A percentile compares a stretch with the other conserved stretches of the same genome.
Conservation (phyloP, 768 basidiomycete species). For the Pholiota microspora region DNA sequence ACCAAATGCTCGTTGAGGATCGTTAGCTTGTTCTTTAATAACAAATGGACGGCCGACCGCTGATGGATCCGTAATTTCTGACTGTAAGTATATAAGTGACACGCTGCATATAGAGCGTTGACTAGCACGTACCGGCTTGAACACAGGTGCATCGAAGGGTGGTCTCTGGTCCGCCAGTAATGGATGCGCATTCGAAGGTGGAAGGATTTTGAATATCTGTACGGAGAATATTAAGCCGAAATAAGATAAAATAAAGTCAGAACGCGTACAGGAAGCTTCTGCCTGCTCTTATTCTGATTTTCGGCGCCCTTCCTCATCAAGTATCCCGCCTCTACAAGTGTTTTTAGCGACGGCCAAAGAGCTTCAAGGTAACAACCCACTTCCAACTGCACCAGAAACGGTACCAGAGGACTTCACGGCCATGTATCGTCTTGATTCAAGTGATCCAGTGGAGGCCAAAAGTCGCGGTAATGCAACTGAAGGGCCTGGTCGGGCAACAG, state of each 20-base stretch:
- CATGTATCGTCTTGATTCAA: conserved; percentile 12
- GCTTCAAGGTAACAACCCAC: not conserved
- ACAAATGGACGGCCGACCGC: conserved; percentile 45
- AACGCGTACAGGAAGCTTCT: conserved; percentile 11
- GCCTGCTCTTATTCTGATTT: conserved; percentile 7
- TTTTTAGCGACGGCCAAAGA: not conserved
- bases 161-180: conserved; percentile 4
- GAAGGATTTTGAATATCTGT: conserved; percentile 11
- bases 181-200: not conserved
- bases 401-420: not conserved
- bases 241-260: not conserved
- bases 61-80: conserved; percentile 23
- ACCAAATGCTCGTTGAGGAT: conserved; percentile 64
- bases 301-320: conserved; percentile 10
- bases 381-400: conserved; percentile 5
- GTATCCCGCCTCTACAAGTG: conserved; percentile 15
- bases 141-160: conserved; percentile 6
- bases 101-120: not conserved
- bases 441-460: not conserved
- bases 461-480: conserved; percentile 13
- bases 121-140: conserved; percentile 12
- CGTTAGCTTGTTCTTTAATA: conserved; percentile 42
- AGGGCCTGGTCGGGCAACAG: conserved; percentile 17
- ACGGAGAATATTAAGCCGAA: not conserved
- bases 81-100: conserved; percentile 6